phyloP scores from a whole-genome alignment of 768 basidiomycete species.

The Lepiota venenata region DNA sequence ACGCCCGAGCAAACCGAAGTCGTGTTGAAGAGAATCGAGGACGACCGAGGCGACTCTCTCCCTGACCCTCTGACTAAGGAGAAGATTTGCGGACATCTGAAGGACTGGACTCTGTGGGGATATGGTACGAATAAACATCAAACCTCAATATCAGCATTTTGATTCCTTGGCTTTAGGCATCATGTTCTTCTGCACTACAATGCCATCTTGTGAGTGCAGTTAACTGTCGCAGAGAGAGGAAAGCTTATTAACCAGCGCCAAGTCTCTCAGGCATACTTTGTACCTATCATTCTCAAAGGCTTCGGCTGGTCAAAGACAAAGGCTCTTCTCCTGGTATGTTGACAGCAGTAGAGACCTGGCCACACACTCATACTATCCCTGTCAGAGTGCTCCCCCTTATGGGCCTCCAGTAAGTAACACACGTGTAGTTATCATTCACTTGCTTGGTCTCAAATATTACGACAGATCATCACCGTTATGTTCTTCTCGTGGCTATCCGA shows the following conservation, averaged over 20 bases:
- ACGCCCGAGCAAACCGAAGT: constrained; percentile 25
- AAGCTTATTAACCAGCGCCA: neutral
- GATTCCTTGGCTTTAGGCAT: constrained; percentile 19
- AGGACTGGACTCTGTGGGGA: constrained; percentile 32
- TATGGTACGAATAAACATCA: constrained; percentile 18
- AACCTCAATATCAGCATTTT: neutral
- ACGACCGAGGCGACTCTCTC: constrained; percentile 29
- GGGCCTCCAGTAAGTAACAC: constrained; percentile 4
- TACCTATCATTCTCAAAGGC: constrained; percentile 11
- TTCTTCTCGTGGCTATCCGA: constrained; percentile 12
- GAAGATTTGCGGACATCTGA: constrained; percentile 25
- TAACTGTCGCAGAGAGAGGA: neutral
- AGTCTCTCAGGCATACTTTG: constrained; percentile 14
- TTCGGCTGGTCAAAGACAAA: constrained; percentile 10
- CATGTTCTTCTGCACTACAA: constrained; percentile 27
- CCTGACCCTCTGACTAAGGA: constrained; percentile 23
- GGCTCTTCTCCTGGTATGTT: constrained; percentile 8
- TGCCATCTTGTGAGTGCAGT: constrained; percentile 25
- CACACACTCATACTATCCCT: neutral
- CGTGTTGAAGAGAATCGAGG: constrained; percentile 25
- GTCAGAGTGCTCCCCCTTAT: constrained; percentile 12
- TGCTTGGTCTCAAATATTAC: constrained; percentile 22
- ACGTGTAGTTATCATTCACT: constrained; percentile 2
- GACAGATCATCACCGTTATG: constrained; percentile 10
- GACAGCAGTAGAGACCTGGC: neutral